Evolutionary conservation across 2,329 filamentous ascomycete genomes (phyloP).

Genomic region (Apiospora pterosperma): DNA sequence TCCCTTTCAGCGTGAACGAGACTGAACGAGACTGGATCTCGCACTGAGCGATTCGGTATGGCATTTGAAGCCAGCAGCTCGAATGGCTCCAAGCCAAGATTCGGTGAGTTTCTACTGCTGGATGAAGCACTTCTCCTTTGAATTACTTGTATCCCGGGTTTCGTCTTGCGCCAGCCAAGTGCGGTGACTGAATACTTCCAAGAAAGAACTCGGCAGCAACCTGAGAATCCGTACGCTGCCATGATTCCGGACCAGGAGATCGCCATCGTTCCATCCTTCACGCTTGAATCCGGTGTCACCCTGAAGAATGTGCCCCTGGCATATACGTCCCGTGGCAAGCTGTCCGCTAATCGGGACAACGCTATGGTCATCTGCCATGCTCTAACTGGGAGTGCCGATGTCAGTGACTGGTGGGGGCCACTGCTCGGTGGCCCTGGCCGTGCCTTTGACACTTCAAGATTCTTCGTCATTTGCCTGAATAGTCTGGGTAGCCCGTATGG

Average conservation of each 20-base stretch:
- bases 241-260: conserved; percentile 88
- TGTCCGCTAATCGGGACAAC: conserved; percentile 59
- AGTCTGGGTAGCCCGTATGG: conserved; percentile 83
- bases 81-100: conserved; percentile 21
- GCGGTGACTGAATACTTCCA: conserved; percentile 60
- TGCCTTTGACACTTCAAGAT: conserved; percentile 77
- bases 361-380: conserved; percentile 80
- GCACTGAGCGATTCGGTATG: not conserved
- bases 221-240: conserved; percentile 85
- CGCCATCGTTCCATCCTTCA: conserved; percentile 83
- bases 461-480: conserved; percentile 86
- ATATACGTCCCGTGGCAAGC: conserved; percentile 62
- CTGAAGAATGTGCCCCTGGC: conserved; percentile 73
- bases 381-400: conserved; percentile 80
- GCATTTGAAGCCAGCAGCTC: conserved; percentile 10
- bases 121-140: not conserved
- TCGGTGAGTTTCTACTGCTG: conserved; percentile 27
- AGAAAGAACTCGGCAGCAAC: conserved; percentile 66
- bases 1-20: not conserved
- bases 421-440: conserved; percentile 73
- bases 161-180: conserved; percentile 27
- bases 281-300: conserved; percentile 85
- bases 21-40: not conserved
- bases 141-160: not conserved
- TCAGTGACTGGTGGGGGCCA: conserved; percentile 86